phyloP scores from a whole-genome alignment of 495 filamentous ascomycete species.

The Penicillium chermesinum region DNA sequence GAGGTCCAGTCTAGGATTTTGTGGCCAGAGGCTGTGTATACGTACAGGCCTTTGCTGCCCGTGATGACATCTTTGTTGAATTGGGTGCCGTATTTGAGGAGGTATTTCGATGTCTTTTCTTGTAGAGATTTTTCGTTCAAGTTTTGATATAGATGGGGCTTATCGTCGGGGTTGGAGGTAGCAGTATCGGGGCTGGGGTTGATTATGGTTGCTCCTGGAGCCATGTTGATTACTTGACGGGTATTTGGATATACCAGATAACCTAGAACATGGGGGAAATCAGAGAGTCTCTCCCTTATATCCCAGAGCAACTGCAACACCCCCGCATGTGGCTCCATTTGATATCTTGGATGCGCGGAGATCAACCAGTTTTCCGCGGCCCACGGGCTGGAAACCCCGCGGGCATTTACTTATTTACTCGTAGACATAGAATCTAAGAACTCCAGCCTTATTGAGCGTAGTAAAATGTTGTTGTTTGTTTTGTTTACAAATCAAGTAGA shows the following conservation, averaged over 20 bases:
- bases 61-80: slow-evolving; percentile 27
- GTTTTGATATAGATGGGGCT: too few species aligned
- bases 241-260: not conserved
- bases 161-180: too few species aligned
- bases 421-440: too few species aligned
- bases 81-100: slow-evolving; percentile 25
- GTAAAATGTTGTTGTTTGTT: too few species aligned
- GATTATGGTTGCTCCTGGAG: not conserved
- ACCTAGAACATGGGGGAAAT: not conserved
- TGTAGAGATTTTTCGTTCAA: too few species aligned
- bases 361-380: not conserved
- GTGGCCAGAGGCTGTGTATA: slow-evolving; percentile 24
- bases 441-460: too few species aligned
- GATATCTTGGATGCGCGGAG: not conserved
- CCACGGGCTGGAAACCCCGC: not conserved
- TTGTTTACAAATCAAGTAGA: not conserved
- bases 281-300: too few species aligned
- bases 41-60: slow-evolving; percentile 25
- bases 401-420: too few species aligned
- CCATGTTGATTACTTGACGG: not conserved
- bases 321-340: too few species aligned
- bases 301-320: too few species aligned
- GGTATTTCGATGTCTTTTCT: slow-evolving; percentile 15
- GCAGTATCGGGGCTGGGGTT: too few species aligned
- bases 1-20: slow-evolving; percentile 52